phyloP scores from a whole-genome alignment of 352 stramenopile species.

The Aphanomyces euteiches region DNA sequence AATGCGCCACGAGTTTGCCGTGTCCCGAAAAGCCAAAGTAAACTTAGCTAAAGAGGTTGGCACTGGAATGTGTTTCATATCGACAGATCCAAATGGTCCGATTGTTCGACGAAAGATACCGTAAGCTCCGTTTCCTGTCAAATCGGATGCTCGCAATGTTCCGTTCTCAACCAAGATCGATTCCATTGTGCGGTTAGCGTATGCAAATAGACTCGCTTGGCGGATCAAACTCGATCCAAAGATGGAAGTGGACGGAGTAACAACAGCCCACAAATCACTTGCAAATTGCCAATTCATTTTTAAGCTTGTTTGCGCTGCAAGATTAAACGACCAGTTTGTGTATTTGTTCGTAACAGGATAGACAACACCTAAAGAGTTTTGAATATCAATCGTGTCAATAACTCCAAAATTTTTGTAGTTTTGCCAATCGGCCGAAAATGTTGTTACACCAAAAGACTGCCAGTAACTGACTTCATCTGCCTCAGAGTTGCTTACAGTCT shows the following conservation, averaged over 20 bases:
- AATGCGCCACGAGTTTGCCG: too few species aligned
- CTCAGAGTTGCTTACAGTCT: not conserved
- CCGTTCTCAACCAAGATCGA: not conserved
- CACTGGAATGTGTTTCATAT: not conserved
- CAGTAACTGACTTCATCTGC: not conserved
- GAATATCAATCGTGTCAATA: not conserved
- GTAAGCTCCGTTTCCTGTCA: not conserved
- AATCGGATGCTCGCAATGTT: not conserved
- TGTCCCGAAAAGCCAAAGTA: not conserved
- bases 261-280: constrained; percentile 17
- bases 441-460: not conserved
- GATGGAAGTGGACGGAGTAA: not conserved
- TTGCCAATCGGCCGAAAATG: constrained; percentile 11
- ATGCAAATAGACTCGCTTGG: not conserved
- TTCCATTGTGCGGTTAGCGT: not conserved
- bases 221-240: not conserved
- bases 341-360: not conserved
- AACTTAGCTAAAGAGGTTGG: not conserved
- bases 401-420: constrained; percentile 15
- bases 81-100: not conserved
- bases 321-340: not conserved
- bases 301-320: not conserved
- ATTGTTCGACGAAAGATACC: not conserved
- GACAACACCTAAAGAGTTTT: not conserved
- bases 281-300: constrained; percentile 21